Evolutionary conservation across 2,329 filamentous ascomycete species (phyloP), one percentile per base, ranked within the genome.

Genomic region (Calonectria fujianensis): DNA sequence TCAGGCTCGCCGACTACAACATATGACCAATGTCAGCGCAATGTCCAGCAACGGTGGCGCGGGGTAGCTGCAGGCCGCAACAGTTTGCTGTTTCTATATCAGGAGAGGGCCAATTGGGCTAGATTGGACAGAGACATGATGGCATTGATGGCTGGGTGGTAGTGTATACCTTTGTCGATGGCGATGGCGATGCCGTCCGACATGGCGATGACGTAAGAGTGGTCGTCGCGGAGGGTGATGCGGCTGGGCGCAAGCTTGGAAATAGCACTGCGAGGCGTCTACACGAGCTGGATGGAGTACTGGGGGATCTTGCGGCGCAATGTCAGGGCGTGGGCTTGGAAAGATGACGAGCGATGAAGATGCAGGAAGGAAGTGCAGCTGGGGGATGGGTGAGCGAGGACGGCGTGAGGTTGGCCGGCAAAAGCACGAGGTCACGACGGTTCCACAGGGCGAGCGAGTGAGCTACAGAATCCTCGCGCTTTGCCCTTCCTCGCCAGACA

Each of bases 131-230:
- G 16, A 57, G 57, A 24, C 7, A 35, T 51, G 54, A 57, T 70
- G 69, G 72, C 70, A 77, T 63, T 66, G 73, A 77, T 74, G 69
- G 66, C 50, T 73, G 31, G 69, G 59, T 61, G 75, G 81, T 73
- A 73, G 65, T 70, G 66, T 72, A 75, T 82, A 85, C 83, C 83
- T 85, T 83, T 84, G 79, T 83, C 83, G 79, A 84, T 79, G 75
- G 83, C 82, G 77, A 81, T 81, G 70, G 82, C 79, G 74, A 82
- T 81, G 77, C 79, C 81, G 82, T 85, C 82, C 73, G 83, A 80
- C 83, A 85, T 85, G 79, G 69, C 74, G 82, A 81, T 82, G 81
- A 83, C 80, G 82, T 83, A 83, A 83, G 79, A 77, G 73, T 52
- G 70, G 74, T 50, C 70, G 76, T 77, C 76, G 79, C 75, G 69